Base-by-base conservation (phyloP, 208 protist species). In the Angomonas ambiguus region DNA sequence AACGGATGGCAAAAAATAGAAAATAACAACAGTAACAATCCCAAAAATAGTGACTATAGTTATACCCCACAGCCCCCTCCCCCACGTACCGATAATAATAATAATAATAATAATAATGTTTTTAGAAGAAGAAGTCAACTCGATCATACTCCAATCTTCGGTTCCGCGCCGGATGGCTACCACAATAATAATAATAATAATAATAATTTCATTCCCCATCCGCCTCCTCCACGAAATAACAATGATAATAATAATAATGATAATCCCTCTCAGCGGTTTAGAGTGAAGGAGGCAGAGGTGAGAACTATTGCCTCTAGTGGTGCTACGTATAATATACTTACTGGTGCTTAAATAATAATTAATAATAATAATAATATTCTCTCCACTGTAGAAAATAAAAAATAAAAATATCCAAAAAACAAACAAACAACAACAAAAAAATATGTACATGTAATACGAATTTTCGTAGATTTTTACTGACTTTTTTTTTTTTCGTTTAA, bases 311-410 rank as follows among this genome's bases (percentile, higher is more conserved):
- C 18, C 51, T 58, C 49, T 27, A 67, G 68, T 45, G 45, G 27
- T 2, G 61, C 51, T n/a, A 63, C 10, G 16, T 73, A 67, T 55
- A 65, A 73, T 42, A 73, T 73, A 51, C 61, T 73, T 32, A 67
- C 53, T 20, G 62, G 68, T 2, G 61, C 30, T 24, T 20, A 59
- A 32, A 6, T 28, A 56, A 22, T 27, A 56, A 56, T 18, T n/a
- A 51, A 56, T 31, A 27, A 55, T 3, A 56, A 28, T 13, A 10
- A 65, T 25, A 30, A 53, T 45, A 22, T 65, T 53, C 42, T 65
- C 22, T 51, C 18, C 24, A 34, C 2, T 51, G n/a, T 11, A 56
- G 25, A 56, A 56, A 20, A 56, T 30, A 20, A 56, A 56, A 56
- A 56, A 56, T 56, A 20, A 56, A 48, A 20, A 48, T 48, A 48